Base-by-base conservation (phyloP, 371 early-diverging fungal genomes). In the Zopfochytrium polystomum region DNA sequence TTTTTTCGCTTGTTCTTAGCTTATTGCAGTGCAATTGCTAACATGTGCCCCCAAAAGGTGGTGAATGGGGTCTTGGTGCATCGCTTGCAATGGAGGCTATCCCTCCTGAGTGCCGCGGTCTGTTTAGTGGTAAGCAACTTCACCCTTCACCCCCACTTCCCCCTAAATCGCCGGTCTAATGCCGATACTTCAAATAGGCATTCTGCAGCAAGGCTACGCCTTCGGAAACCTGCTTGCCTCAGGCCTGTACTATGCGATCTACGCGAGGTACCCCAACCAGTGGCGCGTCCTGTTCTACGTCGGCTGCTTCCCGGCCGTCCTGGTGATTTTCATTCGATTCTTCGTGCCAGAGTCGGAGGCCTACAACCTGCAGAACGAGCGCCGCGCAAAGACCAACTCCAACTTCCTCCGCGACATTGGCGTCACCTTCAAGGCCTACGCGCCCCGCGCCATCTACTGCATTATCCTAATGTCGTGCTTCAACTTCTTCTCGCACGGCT, bases 41-140 rank as follows among this genome's bases (percentile, higher is more conserved):
- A n/a, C n/a, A n/a, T n/a, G n/a, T n/a, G n/a, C n/a, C n/a, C n/a
- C n/a, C n/a, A n/a, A n/a, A n/a, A n/a, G 89, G 89, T 34, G 89
- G 87, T 32, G 87, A 85, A 64, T 89, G 89, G 89, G 89, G 87
- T 25, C 75, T 89, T n/a, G 85, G 86, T 23, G 82, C 85, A 9
- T 77, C 84, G 62, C 72, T 87, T 58, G 86, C 89, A 0, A 74
- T 89, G 70, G 89, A 89, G 69, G 60, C 77, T 22, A 62, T 89
- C 9, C 89, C 87, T 0, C 61, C 78, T 18, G 85, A 86, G 67
- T 69, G 81, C 43, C 73, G 87, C 33, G 89, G 89, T 44, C 67
- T 89, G 15, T 87, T 89, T 32, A 83, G 31, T 22, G 58, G 58
- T 58, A 11, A 32, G 18, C 20, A 0, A 27, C 11, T 51, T 51